Evolutionary conservation across 768 basidiomycete species (phyloP), one percentile per base, ranked within the genome.

Genomic region (Leucocoprinus leucothites): DNA sequence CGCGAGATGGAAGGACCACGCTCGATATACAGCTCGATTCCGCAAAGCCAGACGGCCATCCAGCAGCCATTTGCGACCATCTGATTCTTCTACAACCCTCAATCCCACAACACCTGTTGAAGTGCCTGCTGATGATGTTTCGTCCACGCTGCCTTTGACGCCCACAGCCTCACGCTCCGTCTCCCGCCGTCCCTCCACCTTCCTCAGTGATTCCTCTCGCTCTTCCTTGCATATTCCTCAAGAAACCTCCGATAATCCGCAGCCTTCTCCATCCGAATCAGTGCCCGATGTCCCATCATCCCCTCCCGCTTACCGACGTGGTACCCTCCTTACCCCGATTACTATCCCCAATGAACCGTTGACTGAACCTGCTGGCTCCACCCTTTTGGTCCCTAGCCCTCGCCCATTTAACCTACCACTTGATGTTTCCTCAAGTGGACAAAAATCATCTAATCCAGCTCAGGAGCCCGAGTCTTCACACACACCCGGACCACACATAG

Each of bases 1-100:
- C 1, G 82, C 82, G 7, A 78, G 85, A 42, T 91, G 89, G 89
- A 82, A 75, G 59, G 81, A 79, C 2, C 83, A 84, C 50, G 77
- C 81, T 9, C 81, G 82, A 24, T 74, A 80, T 54, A 71, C 80
- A n/a, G 81, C 82, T 7, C 80, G 86, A 35, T 81, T 82, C 47
- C 75, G 89, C 53, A 70, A 79, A 56, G 76, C 78, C 31, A 76
- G 71, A 56, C 75, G 76, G 24, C 28, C 26, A 13, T 55, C 59
- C n/a, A 62, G 53, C 38, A 55, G 66, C 34, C 53, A 59, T 9
- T 69, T 67, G 50, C 67, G 61, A 22, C 64, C 63, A 9, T 58
- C 58, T 31, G 61, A 60, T 41, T 76, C 74, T 22, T 64, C 69
- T 4, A 48, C 54, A 9, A 57, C 53, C 9, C 61, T 57, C 24